These are phyloP conservation scores for Pilasporangium apinafurcum DNA, from an alignment of 352 stramenopile genomes.

Conservation along the genomic window DNA sequence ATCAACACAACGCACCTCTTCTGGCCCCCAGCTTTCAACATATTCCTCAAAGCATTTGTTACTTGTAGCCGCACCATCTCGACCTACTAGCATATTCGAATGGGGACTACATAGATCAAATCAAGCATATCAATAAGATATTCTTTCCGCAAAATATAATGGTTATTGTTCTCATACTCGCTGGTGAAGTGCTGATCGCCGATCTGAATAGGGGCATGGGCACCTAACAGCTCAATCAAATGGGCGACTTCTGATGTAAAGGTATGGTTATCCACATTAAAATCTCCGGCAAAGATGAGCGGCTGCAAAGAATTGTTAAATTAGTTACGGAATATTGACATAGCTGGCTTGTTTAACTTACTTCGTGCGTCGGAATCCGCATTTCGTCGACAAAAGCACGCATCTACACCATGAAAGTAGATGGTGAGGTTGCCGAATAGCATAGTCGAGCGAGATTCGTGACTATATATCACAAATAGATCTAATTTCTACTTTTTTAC, in stretches of 20 bases:
- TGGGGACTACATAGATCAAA: constrained; percentile 32
- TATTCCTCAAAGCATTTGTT: constrained; percentile 71
- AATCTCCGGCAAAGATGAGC: constrained; percentile 75
- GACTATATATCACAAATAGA: no score
- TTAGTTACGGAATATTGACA: background rate
- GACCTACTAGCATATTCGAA: constrained; percentile 72
- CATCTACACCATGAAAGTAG: constrained; percentile 38
- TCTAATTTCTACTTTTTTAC: no score
- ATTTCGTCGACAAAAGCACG: constrained; percentile 55
- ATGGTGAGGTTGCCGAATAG: no score
- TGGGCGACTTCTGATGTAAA: constrained; percentile 63
- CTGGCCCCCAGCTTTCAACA: constrained; percentile 59
- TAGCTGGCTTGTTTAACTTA: constrained; percentile 4
- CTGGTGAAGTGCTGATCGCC: constrained; percentile 68
- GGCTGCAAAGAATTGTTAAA: constrained; percentile 23
- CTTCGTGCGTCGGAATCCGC: constrained; percentile 59
- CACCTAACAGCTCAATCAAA: constrained; percentile 47
- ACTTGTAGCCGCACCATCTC: constrained; percentile 66
- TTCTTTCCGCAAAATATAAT: background rate
- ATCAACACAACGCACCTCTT: constrained; percentile 17
- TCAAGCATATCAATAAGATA: background rate
- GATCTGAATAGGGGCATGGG: constrained; percentile 30
- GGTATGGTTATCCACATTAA: constrained; percentile 82
- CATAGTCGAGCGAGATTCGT: no score
- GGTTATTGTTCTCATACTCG: constrained; percentile 37